phyloP scores from a whole-genome alignment of 306 rosid genomes.

The Potentilla sterilis region DNA sequence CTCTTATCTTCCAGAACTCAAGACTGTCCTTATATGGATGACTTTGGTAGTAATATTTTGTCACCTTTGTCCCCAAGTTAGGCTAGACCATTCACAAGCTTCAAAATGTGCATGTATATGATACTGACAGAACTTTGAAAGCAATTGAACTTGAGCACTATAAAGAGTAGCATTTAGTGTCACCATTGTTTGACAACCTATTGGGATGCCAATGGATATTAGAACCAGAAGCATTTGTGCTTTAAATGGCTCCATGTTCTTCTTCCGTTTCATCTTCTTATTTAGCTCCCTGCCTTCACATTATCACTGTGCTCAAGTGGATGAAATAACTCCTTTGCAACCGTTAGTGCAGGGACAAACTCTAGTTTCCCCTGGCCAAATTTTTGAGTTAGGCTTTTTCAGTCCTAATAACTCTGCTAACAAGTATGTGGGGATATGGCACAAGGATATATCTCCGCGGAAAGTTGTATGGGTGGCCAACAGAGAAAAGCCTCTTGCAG shows the following conservation, averaged over 20 bases:
- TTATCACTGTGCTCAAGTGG: constrained; percentile 7
- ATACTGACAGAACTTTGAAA: neutral
- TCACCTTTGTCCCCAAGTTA: neutral
- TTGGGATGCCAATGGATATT: neutral
- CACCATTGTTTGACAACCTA: neutral
- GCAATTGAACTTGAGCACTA: neutral
- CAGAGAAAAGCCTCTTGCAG: constrained; percentile 36
- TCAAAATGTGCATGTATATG: neutral
- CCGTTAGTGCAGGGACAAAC: constrained; percentile 16
- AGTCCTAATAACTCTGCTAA: constrained; percentile 29
- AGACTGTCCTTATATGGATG: neutral
- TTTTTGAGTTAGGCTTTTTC: constrained; percentile 49
- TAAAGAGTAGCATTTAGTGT: neutral
- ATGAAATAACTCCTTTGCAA: constrained; percentile 18
- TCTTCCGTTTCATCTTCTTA: neutral
- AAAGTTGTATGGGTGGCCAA: constrained; percentile 50
- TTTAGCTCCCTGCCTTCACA: constrained; percentile 2
- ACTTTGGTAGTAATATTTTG: neutral
- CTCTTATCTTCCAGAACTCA: neutral
- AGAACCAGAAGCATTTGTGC: neutral
- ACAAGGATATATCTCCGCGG: constrained; percentile 9
- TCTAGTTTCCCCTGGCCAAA: constrained; percentile 17
- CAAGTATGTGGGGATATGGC: constrained; percentile 50
- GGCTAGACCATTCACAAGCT: neutral
- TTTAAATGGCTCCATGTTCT: neutral